A percentile compares a stretch with the other conserved stretches of the same genome.
Conservation (phyloP, 805 yeast species). For the Metschnikowia gelsemii region DNA sequence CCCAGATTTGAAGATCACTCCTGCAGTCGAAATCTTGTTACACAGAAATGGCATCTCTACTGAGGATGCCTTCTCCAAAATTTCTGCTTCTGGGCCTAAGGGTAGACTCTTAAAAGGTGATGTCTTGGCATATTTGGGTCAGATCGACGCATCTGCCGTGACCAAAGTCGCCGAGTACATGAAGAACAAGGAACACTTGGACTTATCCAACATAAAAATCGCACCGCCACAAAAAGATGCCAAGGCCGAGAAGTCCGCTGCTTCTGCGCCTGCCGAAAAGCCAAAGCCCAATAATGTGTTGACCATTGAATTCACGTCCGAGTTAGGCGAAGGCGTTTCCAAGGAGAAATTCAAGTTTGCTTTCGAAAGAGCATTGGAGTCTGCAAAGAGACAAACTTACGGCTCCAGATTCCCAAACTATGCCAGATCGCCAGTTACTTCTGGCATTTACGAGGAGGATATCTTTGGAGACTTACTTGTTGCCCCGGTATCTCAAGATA, state of each 20-base stretch:
- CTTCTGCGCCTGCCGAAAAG: constrained; percentile 20
- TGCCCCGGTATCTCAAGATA: constrained; percentile 34
- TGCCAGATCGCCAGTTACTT: constrained; percentile 32
- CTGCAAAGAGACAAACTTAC: constrained; percentile 33
- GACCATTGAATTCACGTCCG: constrained; percentile 26
- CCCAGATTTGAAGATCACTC: constrained; percentile 64
- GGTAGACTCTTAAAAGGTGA: constrained; percentile 92
- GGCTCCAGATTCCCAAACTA: constrained; percentile 38
- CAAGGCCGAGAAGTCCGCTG: constrained; percentile 9
- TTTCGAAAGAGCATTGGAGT: constrained; percentile 31
- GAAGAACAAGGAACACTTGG: constrained; percentile 58
- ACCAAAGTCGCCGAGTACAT: constrained; percentile 54
- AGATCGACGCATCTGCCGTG: constrained; percentile 58
- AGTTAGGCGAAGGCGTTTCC: constrained; percentile 28
- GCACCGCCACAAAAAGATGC: constrained; percentile 31
- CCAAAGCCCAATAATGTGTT: constrained; percentile 34
- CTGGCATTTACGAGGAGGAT: constrained; percentile 23
- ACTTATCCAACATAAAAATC: constrained; percentile 64
- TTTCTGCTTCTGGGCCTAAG: constrained; percentile 83
- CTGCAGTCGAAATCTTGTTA: constrained; percentile 73
- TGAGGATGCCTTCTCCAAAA: constrained; percentile 68
- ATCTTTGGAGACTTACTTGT: constrained; percentile 40
- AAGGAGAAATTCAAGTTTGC: constrained; percentile 29
- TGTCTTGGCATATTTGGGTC: constrained; percentile 79
- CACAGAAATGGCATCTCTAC: constrained; percentile 59